Percentiles rank a stretch among this genome's conserved stretches.
These are phyloP conservation scores for Pinus albicaulis DNA, from an alignment of 75 land plant genomes.

Conservation along the genomic window DNA sequence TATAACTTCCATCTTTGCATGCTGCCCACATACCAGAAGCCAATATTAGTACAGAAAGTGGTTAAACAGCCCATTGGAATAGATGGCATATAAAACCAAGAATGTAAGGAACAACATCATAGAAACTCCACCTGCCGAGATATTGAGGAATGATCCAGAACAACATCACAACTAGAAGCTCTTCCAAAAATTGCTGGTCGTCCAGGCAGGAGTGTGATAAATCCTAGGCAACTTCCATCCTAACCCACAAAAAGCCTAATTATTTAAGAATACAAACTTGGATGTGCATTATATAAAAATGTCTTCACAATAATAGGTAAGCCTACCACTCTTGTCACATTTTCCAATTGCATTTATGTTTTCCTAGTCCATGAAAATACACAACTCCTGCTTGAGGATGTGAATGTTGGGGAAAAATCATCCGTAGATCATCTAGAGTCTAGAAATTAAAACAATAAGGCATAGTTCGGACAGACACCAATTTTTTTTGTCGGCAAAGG, in stretches of 20 bases:
- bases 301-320: neutral
- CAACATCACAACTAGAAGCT: constrained; percentile 23
- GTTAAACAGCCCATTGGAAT: neutral
- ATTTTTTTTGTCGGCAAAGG: too few species aligned
- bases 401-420: neutral
- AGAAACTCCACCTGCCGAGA: constrained; percentile 20
- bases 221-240: constrained; percentile 4
- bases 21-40: constrained; percentile 9
- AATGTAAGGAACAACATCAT: neutral
- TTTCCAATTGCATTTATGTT: too few species aligned
- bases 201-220: neutral
- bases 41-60: neutral
- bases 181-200: constrained; percentile 13
- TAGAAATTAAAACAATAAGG: neutral
- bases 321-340: too few species aligned
- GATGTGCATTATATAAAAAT: neutral
- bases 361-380: neutral
- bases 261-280: neutral
- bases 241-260: neutral
- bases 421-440: neutral
- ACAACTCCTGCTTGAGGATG: neutral
- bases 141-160: constrained; percentile 29
- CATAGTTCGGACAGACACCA: too few species aligned
- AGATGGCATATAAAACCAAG: neutral
- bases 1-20: constrained; percentile 11